These are phyloP conservation scores for Zygoascus biomembranicola DNA, from an alignment of 805 yeast genomes.

Conservation along the genomic window DNA sequence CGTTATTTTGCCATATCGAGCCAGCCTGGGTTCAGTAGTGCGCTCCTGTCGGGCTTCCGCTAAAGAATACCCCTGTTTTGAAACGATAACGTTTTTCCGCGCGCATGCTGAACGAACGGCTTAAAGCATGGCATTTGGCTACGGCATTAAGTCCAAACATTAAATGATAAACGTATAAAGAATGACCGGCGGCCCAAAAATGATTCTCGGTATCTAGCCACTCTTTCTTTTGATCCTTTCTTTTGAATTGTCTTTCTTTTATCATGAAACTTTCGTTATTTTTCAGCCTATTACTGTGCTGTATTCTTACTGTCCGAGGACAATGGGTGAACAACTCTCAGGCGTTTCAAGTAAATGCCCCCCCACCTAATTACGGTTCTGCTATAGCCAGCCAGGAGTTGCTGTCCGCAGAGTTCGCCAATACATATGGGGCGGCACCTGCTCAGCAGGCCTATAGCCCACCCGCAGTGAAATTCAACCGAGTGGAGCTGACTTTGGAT, in stretches of 20 bases:
- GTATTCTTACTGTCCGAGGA: background rate
- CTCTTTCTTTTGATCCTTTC: background rate
- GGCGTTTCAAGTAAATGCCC: constrained; percentile 16
- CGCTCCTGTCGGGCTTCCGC: too few relatives aligned
- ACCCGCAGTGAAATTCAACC: constrained; percentile 26
- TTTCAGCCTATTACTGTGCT: background rate
- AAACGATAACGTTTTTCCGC: too few relatives aligned
- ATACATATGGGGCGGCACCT: constrained; percentile 29
- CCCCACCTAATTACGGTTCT: constrained; percentile 7
- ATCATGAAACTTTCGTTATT: background rate
- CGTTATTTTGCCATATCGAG: too few relatives aligned
- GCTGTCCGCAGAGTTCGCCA: constrained; percentile 24
- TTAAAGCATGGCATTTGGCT: too few relatives aligned
- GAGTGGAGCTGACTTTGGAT: constrained; percentile 29
- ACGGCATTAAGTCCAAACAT: background rate
- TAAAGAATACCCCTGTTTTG: too few relatives aligned
- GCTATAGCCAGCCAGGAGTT: constrained; percentile 14
- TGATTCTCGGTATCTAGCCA: background rate
- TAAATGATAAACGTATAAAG: background rate
- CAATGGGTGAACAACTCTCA: background rate
- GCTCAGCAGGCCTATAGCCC: constrained; percentile 24
- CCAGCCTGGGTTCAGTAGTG: too few relatives aligned
- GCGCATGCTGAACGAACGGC: too few relatives aligned
- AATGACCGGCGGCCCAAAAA: background rate
- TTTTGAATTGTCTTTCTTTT: background rate